Conservation (phyloP, 2,329 filamentous ascomycete species). For the Davidsoniella virescens region DNA sequence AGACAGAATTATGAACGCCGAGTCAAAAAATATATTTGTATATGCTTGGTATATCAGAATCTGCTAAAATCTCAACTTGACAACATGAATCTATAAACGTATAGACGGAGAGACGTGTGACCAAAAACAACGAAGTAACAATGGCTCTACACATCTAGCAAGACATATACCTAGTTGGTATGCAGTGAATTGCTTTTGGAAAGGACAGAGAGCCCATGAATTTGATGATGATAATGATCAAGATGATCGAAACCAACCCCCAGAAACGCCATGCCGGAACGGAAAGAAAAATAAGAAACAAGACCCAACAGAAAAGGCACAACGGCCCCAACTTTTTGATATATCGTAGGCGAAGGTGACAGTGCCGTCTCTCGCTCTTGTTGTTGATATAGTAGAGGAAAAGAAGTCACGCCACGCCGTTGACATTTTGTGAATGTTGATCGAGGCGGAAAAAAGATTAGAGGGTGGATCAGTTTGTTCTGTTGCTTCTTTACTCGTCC, state of each 20-base stretch:
- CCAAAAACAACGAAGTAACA: background rate
- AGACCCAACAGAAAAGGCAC: slow-evolving; percentile 3
- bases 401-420: no score
- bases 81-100: background rate
- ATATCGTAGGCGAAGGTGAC: background rate
- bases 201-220: slow-evolving; percentile 5
- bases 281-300: slow-evolving; percentile 12
- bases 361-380: background rate
- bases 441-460: no score
- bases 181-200: background rate
- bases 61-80: slow-evolving; percentile 4
- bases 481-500: slow-evolving; percentile 19
- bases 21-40: background rate
- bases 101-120: background rate
- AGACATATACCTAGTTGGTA: background rate
- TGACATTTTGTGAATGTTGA: no score
- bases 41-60: slow-evolving; percentile 1
- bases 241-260: slow-evolving; percentile 11
- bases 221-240: slow-evolving; percentile 12
- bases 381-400: background rate
- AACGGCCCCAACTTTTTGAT: slow-evolving; percentile 8
- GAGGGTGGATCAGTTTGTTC: background rate
- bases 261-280: slow-evolving; percentile 13
- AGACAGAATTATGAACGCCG: no score
- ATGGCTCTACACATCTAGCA: background rate